Evolutionary conservation across 73 alveolate genomes (phyloP), one percentile per base, ranked within the genome.

Genomic region (Stentor roeselii): DNA sequence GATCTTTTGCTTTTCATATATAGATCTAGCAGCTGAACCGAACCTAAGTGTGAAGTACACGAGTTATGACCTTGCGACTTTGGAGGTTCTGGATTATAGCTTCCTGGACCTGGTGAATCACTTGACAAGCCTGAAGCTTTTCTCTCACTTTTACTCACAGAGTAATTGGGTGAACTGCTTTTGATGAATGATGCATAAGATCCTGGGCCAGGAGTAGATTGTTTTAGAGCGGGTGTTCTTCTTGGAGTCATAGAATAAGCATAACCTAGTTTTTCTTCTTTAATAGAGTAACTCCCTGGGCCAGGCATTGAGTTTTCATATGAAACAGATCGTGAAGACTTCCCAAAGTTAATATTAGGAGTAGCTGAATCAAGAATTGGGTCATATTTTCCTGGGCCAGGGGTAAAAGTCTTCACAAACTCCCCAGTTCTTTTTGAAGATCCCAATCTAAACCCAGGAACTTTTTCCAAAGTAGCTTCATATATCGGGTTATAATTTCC

Each of bases 401-500:
- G 80, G 3, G 80, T 27, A 21, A 36, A 27, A 11, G 21, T 21
- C 80, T n/a, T 30, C 0, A n/a, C 80, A 27, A 67, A 21, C 27
- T 14, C 14, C 2, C 42, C 11, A 67, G 37, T n/a, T 67, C 80
- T 67, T 67, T 21, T 32, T 0, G 80, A n/a, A 21, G 41, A 27
- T 30, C 80, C 80, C 11, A 67, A 67, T 30, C 50, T 32, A 67
- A 67, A 67, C 11, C 21, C 14, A 27, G 80, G 80, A 21, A n/a
- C 80, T 67, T 40, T 32, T 21, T 67, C 80, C 11, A 67, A 32
- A 27, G 37, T 27, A 30, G n/a, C 21, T 27, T 2, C 34, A 67
- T 50, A 50, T 50, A 2, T 67, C 34, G 80, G 80, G 41, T n/a
- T 67, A 67, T 67, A 67, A 21, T n/a, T 27, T 30, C 80, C 80